phyloP scores from a whole-genome alignment of 169 alveolate species.

The Cryptosporidium ubiquitum region DNA sequence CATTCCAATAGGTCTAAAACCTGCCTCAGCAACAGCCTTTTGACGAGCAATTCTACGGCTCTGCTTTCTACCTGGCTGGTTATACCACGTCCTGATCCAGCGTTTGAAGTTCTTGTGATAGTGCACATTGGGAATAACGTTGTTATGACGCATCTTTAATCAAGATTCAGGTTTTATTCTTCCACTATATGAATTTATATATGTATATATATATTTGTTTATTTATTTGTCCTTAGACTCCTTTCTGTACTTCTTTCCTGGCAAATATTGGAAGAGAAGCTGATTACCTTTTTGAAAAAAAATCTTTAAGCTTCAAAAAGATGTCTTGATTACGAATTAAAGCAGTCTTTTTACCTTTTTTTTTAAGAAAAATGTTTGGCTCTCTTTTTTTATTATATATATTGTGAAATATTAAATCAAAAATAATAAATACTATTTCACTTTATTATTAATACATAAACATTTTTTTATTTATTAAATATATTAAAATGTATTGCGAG shows the following conservation, averaged over 20 bases:
- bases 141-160: slow-evolving; percentile 92
- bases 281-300: slow-evolving; percentile 2
- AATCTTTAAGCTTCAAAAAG: not conserved
- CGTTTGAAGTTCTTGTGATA: slow-evolving; percentile 97
- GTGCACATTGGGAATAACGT: slow-evolving; percentile 97
- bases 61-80: slow-evolving; percentile 96
- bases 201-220: too few relatives aligned
- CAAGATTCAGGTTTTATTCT: slow-evolving; percentile 56
- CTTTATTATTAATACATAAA: not conserved
- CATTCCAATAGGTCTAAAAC: slow-evolving; percentile 95
- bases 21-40: slow-evolving; percentile 88
- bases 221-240: not conserved
- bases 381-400: not conserved
- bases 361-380: not conserved
- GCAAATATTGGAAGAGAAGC: not conserved
- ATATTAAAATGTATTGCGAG: slow-evolving; percentile 6
- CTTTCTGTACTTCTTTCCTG: slow-evolving; percentile 1
- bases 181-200: not conserved
- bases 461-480: not conserved
- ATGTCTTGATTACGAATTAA: not conserved
- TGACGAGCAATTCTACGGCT: slow-evolving; percentile 92
- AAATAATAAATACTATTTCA: too few relatives aligned
- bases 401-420: too few relatives aligned
- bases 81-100: slow-evolving; percentile 97
- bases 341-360: not conserved